phyloP scores from a whole-genome alignment of 805 yeast species.

The Lipomyces yamadae region DNA sequence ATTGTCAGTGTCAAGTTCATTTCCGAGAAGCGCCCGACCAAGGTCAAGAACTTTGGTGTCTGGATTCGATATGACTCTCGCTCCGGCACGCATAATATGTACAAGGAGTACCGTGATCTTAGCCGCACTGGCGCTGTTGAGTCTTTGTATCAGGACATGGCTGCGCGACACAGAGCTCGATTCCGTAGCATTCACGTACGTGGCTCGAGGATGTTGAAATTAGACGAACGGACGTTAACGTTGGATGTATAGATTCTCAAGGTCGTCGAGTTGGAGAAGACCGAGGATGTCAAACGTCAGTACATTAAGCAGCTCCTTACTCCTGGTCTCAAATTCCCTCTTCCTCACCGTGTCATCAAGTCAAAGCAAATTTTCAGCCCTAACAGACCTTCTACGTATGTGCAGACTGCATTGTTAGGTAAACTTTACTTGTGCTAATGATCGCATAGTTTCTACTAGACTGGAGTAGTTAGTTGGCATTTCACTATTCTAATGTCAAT shows the following conservation, averaged over 20 bases:
- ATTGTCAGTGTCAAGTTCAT: slow-evolving; percentile 88
- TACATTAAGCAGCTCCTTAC: slow-evolving; percentile 96
- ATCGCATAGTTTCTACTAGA: slow-evolving; percentile 1
- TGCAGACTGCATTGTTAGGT: not conserved
- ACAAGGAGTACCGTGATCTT: slow-evolving; percentile 99
- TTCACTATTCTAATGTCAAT: not conserved
- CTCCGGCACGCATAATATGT: slow-evolving; percentile 99
- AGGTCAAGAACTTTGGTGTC: slow-evolving; percentile 99
- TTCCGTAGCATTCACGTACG: slow-evolving; percentile 93
- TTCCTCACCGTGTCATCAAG: slow-evolving; percentile 98
- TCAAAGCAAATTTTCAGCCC: slow-evolving; percentile 84
- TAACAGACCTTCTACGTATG: slow-evolving; percentile 85
- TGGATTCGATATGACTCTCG: slow-evolving; percentile 99
- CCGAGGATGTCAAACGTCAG: slow-evolving; percentile 98
- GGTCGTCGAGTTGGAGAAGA: slow-evolving; percentile 98
- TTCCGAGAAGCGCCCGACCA: slow-evolving; percentile 95
- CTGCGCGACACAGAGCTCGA: slow-evolving; percentile 99
- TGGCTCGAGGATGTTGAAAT: not conserved
- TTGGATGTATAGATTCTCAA: slow-evolving; percentile 62
- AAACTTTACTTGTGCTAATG: not conserved
- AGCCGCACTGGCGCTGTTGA: slow-evolving; percentile 99
- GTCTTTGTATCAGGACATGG: slow-evolving; percentile 98
- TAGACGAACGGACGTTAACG: not conserved
- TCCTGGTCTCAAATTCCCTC: slow-evolving; percentile 98
- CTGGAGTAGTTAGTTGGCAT: not conserved